Base-by-base conservation (phyloP, 2,329 filamentous ascomycete genomes). In the Hypoxylon sp. region DNA sequence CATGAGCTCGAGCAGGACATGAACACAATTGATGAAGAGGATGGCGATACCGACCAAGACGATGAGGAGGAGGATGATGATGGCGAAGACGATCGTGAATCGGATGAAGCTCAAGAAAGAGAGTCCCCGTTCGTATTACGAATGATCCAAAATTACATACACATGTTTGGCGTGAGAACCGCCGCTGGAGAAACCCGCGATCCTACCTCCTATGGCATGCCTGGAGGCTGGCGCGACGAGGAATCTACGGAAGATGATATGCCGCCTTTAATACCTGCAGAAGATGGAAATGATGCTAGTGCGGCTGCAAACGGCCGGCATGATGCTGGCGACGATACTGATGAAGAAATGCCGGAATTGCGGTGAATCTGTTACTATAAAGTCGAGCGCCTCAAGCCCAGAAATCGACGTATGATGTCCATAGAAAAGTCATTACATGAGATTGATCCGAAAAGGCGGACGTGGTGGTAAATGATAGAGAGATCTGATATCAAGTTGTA, bases 141-240 rank as follows among this genome's bases (percentile, higher is more conserved):
- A 11, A 15, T 66, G 10, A 48, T 73, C 39, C 71, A 67, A 39
- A 62, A 59, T 2, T 31, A 76, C 29, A 65, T 76, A 65, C 61
- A 70, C n/a, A 8, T 76, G 29, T 51, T 76, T 15, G 52, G 39
- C 35, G 32, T 52, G 7, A 35, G 51, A 11, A 37, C 24, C 10
- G 6, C 8, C 4, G 46, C 48, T 32, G 17, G 13, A 13, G 56
- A 50, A 19, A 47, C 8, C 19, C 54, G n/a, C 6, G 51, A 48
- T 8, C 37, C 32, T 11, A 44, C 69, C 6, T 15, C n/a, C 13
- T 44, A 69, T 7, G 62, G 47, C 13, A 72, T 77, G 70, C 75
- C 75, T 6, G 75, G 75, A 19, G 70, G 59, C 24, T 77, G 74
- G 72, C 46, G 21, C 7, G 72, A 61, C 21, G 69, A 67, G 15